phyloP scores from a whole-genome alignment of 2,329 filamentous ascomycete species.

The Microcera coccophila region DNA sequence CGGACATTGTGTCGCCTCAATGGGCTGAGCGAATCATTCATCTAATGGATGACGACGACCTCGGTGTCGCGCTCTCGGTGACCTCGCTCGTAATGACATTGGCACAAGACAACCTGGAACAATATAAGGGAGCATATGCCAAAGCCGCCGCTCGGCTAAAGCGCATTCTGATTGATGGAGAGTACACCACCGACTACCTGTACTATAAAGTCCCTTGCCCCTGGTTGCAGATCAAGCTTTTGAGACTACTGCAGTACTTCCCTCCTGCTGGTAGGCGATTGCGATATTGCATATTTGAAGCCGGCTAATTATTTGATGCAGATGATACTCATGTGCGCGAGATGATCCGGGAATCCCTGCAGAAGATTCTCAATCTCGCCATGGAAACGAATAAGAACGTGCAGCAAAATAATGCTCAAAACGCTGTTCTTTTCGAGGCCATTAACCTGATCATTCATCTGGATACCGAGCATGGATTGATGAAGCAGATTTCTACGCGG shows the following conservation, averaged over 20 bases:
- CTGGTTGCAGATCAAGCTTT: constrained; percentile 94
- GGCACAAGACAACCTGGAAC: constrained; percentile 88
- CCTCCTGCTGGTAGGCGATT: constrained; percentile 73
- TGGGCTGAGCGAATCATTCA: constrained; percentile 98
- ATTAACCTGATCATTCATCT: constrained; percentile 98
- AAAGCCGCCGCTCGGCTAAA: constrained; percentile 90
- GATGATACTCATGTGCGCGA: constrained; percentile 90
- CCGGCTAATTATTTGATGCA: constrained; percentile 33
- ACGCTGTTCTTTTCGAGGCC: constrained; percentile 94
- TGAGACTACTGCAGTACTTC: constrained; percentile 92
- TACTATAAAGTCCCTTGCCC: constrained; percentile 99
- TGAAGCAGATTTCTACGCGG: constrained; percentile 90
- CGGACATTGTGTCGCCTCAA: constrained; percentile 88
- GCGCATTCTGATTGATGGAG: constrained; percentile 83
- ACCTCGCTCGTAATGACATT: constrained; percentile 93
- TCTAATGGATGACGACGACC: constrained; percentile 94
- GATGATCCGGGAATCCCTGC: constrained; percentile 85
- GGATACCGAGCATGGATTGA: constrained; percentile 87
- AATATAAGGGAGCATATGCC: constrained; percentile 89
- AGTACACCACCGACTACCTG: constrained; percentile 85
- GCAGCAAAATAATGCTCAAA: constrained; percentile 98
- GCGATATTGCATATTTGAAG: background rate
- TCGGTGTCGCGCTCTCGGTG: constrained; percentile 91
- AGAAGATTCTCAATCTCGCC: constrained; percentile 85
- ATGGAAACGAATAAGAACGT: constrained; percentile 97